These are phyloP conservation scores for Stenogyne calaminthoides DNA, from an alignment of 305 asterid species.

Conservation along the genomic window DNA sequence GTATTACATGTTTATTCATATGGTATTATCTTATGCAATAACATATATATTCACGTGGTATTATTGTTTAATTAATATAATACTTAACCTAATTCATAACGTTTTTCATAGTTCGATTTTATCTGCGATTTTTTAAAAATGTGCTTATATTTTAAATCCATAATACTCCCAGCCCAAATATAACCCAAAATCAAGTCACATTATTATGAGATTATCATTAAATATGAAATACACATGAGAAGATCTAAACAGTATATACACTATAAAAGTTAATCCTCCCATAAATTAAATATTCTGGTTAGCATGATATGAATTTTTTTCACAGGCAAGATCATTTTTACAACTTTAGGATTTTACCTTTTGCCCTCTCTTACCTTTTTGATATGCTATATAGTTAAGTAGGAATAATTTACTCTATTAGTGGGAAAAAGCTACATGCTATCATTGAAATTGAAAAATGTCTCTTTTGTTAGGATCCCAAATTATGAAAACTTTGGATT, in stretches of 20 bases:
- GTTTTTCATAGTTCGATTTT: no score
- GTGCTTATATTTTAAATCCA: no score
- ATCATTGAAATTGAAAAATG: constrained; percentile 36
- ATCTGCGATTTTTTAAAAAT: no score
- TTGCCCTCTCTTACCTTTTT: constrained; percentile 31
- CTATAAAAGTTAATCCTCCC: constrained; percentile 21
- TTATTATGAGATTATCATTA: not conserved
- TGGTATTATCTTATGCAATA: no score
- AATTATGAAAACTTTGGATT: constrained; percentile 39
- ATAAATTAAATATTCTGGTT: constrained; percentile 16
- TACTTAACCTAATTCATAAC: no score
- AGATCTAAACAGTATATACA: constrained; percentile 18
- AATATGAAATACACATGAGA: not conserved
- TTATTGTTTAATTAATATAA: no score
- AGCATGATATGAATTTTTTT: constrained; percentile 20
- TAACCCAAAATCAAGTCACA: not conserved
- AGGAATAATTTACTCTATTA: constrained; percentile 33
- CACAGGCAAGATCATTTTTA: constrained; percentile 28
- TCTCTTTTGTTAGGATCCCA: constrained; percentile 40
- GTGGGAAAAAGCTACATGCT: constrained; percentile 42
- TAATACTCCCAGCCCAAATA: not conserved
- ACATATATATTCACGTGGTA: no score
- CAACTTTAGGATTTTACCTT: constrained; percentile 36
- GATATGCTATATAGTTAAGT: constrained; percentile 17
- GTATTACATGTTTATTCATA: no score